Base-by-base conservation (phyloP, 495 filamentous ascomycete species). In the Talaromyces adpressus region DNA sequence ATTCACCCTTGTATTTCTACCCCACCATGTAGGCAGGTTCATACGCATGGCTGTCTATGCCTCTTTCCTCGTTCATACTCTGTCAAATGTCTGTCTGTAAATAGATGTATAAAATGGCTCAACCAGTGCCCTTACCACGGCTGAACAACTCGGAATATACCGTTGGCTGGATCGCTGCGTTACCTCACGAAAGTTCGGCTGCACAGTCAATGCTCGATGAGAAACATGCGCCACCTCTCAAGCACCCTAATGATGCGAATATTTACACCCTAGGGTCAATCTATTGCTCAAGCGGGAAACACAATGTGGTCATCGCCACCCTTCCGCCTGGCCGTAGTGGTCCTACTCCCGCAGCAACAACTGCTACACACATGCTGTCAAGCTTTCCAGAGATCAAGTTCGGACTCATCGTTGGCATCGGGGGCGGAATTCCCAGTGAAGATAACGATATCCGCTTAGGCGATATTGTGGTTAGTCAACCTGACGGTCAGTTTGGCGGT, bases 301-400 rank as follows among this genome's bases (percentile, higher is more conserved):
- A 78, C 39, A 73, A 73, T 45, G 59, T 72, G 18, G 71, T 72
- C 6, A 72, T 75, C 64, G 66, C 73, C 22, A 63, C 61, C 62
- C 60, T 74, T 4, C 71, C 71, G 5, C 62, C 63, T 22, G 70
- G 65, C 7, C 62, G 64, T 20, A 67, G 68, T 29, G 69, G 69
- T 5, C 66, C 54, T 18, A 65, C 45, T 22, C 32, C 64, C 5
- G 67, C 69, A 5, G 66, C 72, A 14, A 68, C 61, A 8, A 69
- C 72, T 12, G 70, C 72, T 47, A 47, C 39, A 47, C 34, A 36
- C 6, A 36, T 36, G 34, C 34, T 7, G 6, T 36, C 34, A 36
- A 36, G 7, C 11, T 36, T 36, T 36, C 34, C 34, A 9, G 7
- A 12, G 34, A 7, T 36, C 11, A 7, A 36, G 11, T 36, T 9